Evolutionary conservation across 2,329 filamentous ascomycete genomes (phyloP), one percentile per base, ranked within the genome.

Genomic region (Xylaria sp.): DNA sequence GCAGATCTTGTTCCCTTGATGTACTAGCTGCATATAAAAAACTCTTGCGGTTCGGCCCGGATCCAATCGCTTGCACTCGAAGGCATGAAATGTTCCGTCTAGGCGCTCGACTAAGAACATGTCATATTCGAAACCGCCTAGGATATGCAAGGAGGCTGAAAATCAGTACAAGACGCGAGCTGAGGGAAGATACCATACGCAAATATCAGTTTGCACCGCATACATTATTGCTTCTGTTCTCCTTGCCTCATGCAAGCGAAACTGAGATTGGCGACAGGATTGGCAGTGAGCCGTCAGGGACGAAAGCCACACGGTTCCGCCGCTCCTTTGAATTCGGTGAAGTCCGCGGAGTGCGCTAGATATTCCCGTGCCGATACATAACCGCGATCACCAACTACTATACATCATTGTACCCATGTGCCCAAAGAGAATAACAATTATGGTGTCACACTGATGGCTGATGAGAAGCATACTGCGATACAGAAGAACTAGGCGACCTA

Each of bases 181-280:
- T 65, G 61, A 61, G 40, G 6, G 37, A 51, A 18, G 27, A 23
- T 50, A 29, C 25, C 18, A 23, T 37, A 35, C 58, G 57, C 55
- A 60, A 48, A 55, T 35, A 35, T 62, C 18, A 37, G 32, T 40
- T 29, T 13, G 50, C 44, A 69, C 55, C 4, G 64, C 68, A 69
- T 69, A 59, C n/a, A 67, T 64, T 69, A 69, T 64, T 69, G 68
- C 57, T 35, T 63, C 48, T 21, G 18, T 35, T 40, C 40, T 51
- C 35, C 50, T 42, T 47, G n/a, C 21, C 42, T 37, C 13, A 58
- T 57, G 57, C 57, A 58, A 53, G 60, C 25, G 42, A 57, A 32
- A 35, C 32, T 58, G 53, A 16, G 60, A 50, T 50, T 42, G 18
- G 29, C 42, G 55, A 58, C n/a, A 5, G 27, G 55, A 67, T 61